Conservation (phyloP, 306 rosid genomes). For the Corylus americana region DNA sequence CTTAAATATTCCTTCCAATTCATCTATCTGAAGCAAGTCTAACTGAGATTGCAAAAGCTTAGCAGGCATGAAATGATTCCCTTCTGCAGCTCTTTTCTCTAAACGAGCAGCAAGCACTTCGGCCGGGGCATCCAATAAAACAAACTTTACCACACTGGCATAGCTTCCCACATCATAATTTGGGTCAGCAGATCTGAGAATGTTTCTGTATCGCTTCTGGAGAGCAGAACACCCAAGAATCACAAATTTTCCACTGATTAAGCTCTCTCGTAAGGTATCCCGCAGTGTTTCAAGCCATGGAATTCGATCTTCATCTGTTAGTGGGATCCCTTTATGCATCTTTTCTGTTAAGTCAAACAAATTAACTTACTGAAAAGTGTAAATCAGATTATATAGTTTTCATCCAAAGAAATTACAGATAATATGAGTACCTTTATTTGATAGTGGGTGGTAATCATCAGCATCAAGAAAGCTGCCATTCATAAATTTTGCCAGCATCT, state of each 20-base stretch:
- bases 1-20: constrained; percentile 53
- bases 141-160: constrained; percentile 51
- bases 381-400: not conserved
- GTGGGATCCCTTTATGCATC: constrained; percentile 74
- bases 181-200: constrained; percentile 69
- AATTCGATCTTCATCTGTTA: constrained; percentile 66
- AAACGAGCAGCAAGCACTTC: constrained; percentile 60
- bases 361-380: not conserved
- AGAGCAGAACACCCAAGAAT: constrained; percentile 84
- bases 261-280: constrained; percentile 33
- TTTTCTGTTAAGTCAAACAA: constrained; percentile 50
- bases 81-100: constrained; percentile 62
- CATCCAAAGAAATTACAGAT: not conserved
- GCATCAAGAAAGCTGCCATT: constrained; percentile 69
- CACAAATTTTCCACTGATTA: constrained; percentile 32
- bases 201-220: constrained; percentile 65
- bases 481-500: constrained; percentile 54
- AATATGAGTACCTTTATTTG: constrained; percentile 62
- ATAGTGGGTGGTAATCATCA: constrained; percentile 76
- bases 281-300: constrained; percentile 84
- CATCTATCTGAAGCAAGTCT: constrained; percentile 67
- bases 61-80: constrained; percentile 84
- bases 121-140: constrained; percentile 66
- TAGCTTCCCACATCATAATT: constrained; percentile 43
- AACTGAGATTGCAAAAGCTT: constrained; percentile 79